Evolutionary conservation across 2,329 filamentous ascomycete genomes (phyloP).

Genomic region (Pseudogymnoascus sp.): DNA sequence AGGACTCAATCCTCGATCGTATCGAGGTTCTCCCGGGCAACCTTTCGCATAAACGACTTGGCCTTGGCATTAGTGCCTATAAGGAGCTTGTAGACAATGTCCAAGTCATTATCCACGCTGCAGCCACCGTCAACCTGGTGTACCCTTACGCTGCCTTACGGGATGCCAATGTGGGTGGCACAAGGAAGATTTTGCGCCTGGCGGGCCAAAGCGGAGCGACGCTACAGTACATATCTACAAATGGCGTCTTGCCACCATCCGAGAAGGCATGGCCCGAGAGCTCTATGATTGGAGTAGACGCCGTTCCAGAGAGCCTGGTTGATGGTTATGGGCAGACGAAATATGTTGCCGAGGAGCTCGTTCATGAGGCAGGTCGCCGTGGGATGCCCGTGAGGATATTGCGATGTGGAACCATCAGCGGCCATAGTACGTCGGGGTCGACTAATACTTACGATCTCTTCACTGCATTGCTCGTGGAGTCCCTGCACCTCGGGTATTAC

Average conservation of each 20-base stretch:
- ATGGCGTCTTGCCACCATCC: slow-evolving; percentile 68
- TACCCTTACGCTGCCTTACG: slow-evolving; percentile 74
- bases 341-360: slow-evolving; percentile 72
- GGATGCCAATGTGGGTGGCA: slow-evolving; percentile 72
- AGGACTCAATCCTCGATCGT: slow-evolving; percentile 68
- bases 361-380: slow-evolving; percentile 59
- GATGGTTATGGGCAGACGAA: slow-evolving; percentile 77
- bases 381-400: slow-evolving; percentile 66
- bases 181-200: slow-evolving; percentile 64
- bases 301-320: slow-evolving; percentile 60
- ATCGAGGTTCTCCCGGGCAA: slow-evolving; percentile 71
- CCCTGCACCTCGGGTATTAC: slow-evolving; percentile 61
- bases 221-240: slow-evolving; percentile 72
- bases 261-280: slow-evolving; percentile 65
- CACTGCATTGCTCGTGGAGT: slow-evolving; percentile 70
- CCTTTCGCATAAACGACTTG: slow-evolving; percentile 59
- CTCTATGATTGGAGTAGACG: slow-evolving; percentile 57
- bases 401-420: slow-evolving; percentile 70
- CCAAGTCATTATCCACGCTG: slow-evolving; percentile 70
- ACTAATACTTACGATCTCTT: slow-evolving; percentile 74
- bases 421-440: slow-evolving; percentile 66
- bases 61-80: slow-evolving; percentile 59
- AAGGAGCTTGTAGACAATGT: slow-evolving; percentile 56
- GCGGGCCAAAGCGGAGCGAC: slow-evolving; percentile 62
- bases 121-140: slow-evolving; percentile 71